Evolutionary conservation across 169 alveolate species (phyloP).

Genomic region (Plasmodium fragile): DNA sequence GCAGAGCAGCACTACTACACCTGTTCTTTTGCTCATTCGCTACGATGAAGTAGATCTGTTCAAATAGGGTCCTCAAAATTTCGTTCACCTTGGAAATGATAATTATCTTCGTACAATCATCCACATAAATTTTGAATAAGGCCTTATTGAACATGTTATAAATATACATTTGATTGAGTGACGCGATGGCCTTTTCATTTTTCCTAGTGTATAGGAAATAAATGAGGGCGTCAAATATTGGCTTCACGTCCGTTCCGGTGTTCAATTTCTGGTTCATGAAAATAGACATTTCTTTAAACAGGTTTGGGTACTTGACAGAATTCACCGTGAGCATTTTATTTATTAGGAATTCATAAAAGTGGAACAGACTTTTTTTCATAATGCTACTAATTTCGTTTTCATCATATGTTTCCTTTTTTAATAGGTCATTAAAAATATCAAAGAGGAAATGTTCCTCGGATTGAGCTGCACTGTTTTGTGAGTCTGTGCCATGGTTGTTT

Average conservation of each 20-base stretch:
- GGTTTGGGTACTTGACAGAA: not conserved
- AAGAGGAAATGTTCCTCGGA: constrained; percentile 7
- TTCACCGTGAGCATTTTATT: constrained; percentile 13
- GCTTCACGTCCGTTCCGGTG: constrained; percentile 7
- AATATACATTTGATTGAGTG: constrained; percentile 41
- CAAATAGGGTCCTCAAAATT: constrained; percentile 17
- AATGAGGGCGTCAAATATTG: constrained; percentile 47
- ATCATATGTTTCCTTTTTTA: not conserved
- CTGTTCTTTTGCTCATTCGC: constrained; percentile 11
- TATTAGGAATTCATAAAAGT: constrained; percentile 22
- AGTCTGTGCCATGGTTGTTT: not conserved
- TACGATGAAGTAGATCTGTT: not conserved
- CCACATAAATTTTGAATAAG: constrained; percentile 28
- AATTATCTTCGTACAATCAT: constrained; percentile 36
- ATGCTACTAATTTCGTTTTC: not conserved
- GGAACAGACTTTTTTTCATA: not conserved
- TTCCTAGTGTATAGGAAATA: constrained; percentile 7
- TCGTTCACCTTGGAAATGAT: constrained; percentile 54
- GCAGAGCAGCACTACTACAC: not conserved
- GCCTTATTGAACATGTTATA: constrained; percentile 36
- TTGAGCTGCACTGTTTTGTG: not conserved
- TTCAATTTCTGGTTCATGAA: constrained; percentile 41
- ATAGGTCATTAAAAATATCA: constrained; percentile 18
- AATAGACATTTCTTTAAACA: constrained; percentile 45
- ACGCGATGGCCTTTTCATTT: not conserved